A percentile compares a stretch with the other conserved stretches of the same genome.
Conservation (phyloP, 768 basidiomycete genomes). For the Mycena latifolia region DNA sequence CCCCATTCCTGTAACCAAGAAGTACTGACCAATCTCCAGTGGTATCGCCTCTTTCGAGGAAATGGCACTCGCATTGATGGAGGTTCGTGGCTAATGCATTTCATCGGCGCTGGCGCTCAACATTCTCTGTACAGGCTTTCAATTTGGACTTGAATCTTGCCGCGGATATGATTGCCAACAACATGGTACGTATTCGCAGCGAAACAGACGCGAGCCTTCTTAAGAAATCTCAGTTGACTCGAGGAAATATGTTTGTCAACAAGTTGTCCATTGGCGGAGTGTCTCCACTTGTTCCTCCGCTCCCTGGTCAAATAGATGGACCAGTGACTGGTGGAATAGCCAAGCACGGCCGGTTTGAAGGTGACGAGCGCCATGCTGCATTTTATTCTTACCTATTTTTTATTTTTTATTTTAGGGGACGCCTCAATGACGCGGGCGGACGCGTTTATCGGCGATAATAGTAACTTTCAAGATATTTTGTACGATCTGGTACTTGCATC, state of each 20-base stretch:
- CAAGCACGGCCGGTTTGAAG: conserved; percentile 35
- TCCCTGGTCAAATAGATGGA: conserved; percentile 30
- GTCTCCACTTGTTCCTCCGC: conserved; percentile 26
- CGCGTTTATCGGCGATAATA: conserved; percentile 35
- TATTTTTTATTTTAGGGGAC: conserved; percentile 26
- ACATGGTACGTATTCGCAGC: conserved; percentile 18
- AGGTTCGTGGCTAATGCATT: conserved; percentile 9
- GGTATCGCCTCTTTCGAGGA: conserved; percentile 38
- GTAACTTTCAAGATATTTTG: conserved; percentile 34
- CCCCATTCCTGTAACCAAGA: too few relatives aligned
- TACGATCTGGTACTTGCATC: conserved; percentile 23
- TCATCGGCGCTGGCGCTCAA: background rate
- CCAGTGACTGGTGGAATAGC: conserved; percentile 34
- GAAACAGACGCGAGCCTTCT: too few relatives aligned
- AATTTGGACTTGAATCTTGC: conserved; percentile 25
- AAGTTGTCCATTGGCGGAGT: conserved; percentile 35
- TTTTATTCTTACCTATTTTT: background rate
- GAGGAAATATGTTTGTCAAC: conserved; percentile 33
- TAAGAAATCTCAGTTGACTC: conserved; percentile 18
- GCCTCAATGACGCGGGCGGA: conserved; percentile 34
- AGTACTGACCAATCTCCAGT: too few relatives aligned
- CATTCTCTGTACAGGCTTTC: conserved; percentile 19
- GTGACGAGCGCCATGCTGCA: background rate
- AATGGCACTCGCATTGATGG: conserved; percentile 32
- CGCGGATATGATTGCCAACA: conserved; percentile 30